These are phyloP conservation scores for Pichia heedii DNA, from an alignment of 805 yeast species.

Conservation along the genomic window DNA sequence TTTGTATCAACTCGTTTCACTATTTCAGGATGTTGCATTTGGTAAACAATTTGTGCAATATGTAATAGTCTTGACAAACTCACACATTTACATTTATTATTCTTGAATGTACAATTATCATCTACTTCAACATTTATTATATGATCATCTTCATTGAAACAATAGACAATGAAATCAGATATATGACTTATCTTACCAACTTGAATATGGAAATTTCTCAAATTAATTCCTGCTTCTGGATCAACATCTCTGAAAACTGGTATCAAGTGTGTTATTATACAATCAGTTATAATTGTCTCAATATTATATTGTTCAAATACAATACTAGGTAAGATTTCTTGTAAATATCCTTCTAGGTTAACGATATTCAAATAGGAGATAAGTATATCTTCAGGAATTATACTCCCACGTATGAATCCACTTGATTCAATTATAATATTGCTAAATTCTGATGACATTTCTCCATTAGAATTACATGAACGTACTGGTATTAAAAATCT, in stretches of 20 bases:
- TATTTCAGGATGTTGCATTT: constrained; percentile 20
- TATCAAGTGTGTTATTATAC: constrained; percentile 32
- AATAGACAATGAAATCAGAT: constrained; percentile 71
- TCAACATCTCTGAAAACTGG: constrained; percentile 54
- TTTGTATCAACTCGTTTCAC: background rate
- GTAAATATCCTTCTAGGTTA: constrained; percentile 21
- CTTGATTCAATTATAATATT: constrained; percentile 30
- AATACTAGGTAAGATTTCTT: constrained; percentile 20
- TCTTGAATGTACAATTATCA: constrained; percentile 7
- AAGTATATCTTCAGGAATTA: constrained; percentile 45
- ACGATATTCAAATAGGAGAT: constrained; percentile 31
- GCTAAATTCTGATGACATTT: constrained; percentile 21
- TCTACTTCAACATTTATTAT: constrained; percentile 13
- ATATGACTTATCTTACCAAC: constrained; percentile 68
- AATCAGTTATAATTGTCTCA: constrained; percentile 33
- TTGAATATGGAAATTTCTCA: constrained; percentile 82
- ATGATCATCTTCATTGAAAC: constrained; percentile 37
- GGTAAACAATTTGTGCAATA: constrained; percentile 33
- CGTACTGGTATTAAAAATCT: constrained; percentile 25
- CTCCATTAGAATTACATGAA: constrained; percentile 23
- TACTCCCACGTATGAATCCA: constrained; percentile 46
- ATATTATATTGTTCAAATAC: constrained; percentile 16
- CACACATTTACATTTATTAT: constrained; percentile 28
- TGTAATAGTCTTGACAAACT: constrained; percentile 33
- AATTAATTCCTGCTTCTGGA: constrained; percentile 63